These are phyloP conservation scores for Tephrocybe sp. DNA, from an alignment of 768 basidiomycete species.

Conservation along the genomic window DNA sequence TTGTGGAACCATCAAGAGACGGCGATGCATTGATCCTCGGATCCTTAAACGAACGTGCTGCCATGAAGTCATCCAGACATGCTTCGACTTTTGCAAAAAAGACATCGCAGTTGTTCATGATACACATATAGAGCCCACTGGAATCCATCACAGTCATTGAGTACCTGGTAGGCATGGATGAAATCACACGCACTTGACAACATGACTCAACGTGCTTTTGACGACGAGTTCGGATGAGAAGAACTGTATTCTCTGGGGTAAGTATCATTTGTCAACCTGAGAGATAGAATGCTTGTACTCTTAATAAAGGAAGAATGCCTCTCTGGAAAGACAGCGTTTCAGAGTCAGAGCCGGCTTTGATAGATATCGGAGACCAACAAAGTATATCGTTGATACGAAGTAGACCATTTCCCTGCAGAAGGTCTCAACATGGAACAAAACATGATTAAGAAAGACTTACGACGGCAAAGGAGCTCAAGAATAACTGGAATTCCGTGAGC, in stretches of 20 bases:
- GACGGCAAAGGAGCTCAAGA: conserved; percentile 35
- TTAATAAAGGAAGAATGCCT: conserved; percentile 51
- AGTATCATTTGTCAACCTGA: not conserved
- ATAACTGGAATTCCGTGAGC: conserved; percentile 23
- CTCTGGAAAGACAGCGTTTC: conserved; percentile 54
- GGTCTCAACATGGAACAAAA: not conserved
- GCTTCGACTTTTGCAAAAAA: conserved; percentile 37
- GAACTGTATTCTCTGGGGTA: conserved; percentile 34
- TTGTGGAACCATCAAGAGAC: conserved; percentile 15
- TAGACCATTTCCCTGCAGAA: conserved; percentile 45
- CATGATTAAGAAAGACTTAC: conserved; percentile 25
- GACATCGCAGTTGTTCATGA: conserved; percentile 43
- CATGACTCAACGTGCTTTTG: conserved; percentile 49
- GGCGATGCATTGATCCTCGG: conserved; percentile 1
- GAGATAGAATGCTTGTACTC: conserved; percentile 28
- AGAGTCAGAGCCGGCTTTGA: conserved; percentile 29
- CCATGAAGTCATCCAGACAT: conserved; percentile 35
- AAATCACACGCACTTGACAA: conserved; percentile 42
- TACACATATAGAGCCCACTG: conserved; percentile 42
- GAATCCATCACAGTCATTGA: not conserved
- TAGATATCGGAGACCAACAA: conserved; percentile 39
- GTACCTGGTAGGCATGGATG: not conserved
- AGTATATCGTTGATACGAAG: conserved; percentile 49
- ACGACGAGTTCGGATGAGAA: conserved; percentile 56
- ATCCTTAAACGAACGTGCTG: conserved; percentile 35